Evolutionary conservation across 192 early-diverging fungal species (phyloP).

Genomic region (Coemansia umbellata): DNA sequence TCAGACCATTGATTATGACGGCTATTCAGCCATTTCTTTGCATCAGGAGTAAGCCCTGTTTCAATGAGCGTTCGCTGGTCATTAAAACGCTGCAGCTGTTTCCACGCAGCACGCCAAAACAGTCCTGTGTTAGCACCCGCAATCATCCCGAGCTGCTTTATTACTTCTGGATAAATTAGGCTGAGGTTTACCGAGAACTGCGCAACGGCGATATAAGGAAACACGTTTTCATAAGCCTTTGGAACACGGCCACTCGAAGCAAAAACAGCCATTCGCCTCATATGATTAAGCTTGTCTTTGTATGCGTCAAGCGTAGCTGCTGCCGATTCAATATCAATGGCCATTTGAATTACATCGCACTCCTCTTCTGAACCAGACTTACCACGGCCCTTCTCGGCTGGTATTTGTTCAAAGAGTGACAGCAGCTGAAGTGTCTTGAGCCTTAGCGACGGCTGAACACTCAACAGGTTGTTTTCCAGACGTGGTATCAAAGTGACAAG

Average conservation of each 20-base stretch:
- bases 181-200: constrained; percentile 79
- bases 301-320: constrained; percentile 57
- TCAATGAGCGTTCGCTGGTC: constrained; percentile 58
- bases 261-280: constrained; percentile 69
- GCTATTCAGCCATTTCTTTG: constrained; percentile 20
- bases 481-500: constrained; percentile 16
- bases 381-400: constrained; percentile 21
- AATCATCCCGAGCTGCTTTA: constrained; percentile 53
- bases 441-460: constrained; percentile 49
- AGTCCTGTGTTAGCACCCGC: constrained; percentile 52
- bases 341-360: constrained; percentile 55
- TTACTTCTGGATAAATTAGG: constrained; percentile 78
- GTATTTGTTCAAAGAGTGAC: constrained; percentile 61
- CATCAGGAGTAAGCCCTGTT: constrained; percentile 36
- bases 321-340: constrained; percentile 59
- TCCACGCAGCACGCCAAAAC: constrained; percentile 62
- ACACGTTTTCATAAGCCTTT: constrained; percentile 64
- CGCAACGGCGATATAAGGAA: constrained; percentile 60
- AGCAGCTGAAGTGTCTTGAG: constrained; percentile 68
- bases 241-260: constrained; percentile 61
- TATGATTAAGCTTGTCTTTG: constrained; percentile 76
- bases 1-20: constrained; percentile 7
- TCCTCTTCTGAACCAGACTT: constrained; percentile 23
- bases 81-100: constrained; percentile 55
- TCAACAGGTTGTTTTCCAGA: constrained; percentile 34